phyloP scores from a whole-genome alignment of 148 eudicot genomes.

The Polygonum maritimum region DNA sequence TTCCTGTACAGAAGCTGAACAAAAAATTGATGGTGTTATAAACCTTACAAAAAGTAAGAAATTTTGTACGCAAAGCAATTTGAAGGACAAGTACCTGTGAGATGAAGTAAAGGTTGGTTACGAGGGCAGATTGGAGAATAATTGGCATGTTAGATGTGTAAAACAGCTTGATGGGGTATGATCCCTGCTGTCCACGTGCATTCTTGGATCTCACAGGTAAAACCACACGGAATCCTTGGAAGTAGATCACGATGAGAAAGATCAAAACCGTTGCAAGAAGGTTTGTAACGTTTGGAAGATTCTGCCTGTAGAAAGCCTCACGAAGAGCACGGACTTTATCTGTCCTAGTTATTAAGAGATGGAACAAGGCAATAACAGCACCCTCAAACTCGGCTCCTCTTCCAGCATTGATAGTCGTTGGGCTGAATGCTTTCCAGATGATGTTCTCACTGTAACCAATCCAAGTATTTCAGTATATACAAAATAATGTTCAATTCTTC shows the following conservation, averaged over 20 bases:
- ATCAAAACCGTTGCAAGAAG: constrained; percentile 71
- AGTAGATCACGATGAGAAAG: constrained; percentile 74
- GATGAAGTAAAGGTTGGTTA: constrained; percentile 78
- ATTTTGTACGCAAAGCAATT: neutral
- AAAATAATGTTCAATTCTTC: neutral
- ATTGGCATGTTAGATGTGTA: constrained; percentile 98
- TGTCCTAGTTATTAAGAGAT: constrained; percentile 65
- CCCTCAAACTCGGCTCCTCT: constrained; percentile 91
- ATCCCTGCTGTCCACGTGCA: constrained; percentile 89
- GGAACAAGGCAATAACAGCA: constrained; percentile 82
- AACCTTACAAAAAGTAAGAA: neutral
- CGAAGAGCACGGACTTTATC: constrained; percentile 84
- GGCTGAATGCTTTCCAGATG: constrained; percentile 90
- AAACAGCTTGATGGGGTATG: constrained; percentile 79
- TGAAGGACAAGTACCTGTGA: constrained; percentile 48
- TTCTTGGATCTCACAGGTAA: constrained; percentile 84
- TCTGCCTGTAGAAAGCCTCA: constrained; percentile 85
- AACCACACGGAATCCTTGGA: constrained; percentile 90
- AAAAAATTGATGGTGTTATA: neutral
- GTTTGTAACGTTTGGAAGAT: constrained; percentile 82
- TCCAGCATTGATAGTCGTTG: constrained; percentile 76
- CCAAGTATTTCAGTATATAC: neutral
- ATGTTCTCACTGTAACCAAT: constrained; percentile 57
- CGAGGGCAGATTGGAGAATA: constrained; percentile 87
- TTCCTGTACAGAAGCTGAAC: constrained; percentile 61